Evolutionary conservation across 2,329 filamentous ascomycete genomes (phyloP), one percentile per base, ranked within the genome.

Genomic region (Chrysoporthe austroafricana): DNA sequence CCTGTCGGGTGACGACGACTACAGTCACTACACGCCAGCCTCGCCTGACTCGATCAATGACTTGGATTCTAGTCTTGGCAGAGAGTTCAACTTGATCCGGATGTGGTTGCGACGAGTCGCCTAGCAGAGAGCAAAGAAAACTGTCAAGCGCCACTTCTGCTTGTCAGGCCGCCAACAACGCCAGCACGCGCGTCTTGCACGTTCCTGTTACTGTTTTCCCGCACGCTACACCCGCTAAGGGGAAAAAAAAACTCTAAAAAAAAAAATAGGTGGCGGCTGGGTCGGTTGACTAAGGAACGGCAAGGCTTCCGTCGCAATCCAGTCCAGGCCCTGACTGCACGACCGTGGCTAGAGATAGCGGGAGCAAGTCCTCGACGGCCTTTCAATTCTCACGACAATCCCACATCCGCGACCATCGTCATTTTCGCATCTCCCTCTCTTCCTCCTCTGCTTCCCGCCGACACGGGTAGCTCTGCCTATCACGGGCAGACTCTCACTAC

Each of bases 401-500:
- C 26, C 39, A 42, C 36, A 21, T 44, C 36, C 18, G 32, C 42
- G 34, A 13, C 21, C 43, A 9, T 26, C 34, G 9, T 21, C 62
- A 44, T 43, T 50, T 62, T 56, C 18, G 48, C 52, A 42, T 18
- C 32, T 59, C 34, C 46, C 36, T 58, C 62, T 52, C 26, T 54
- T 2, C 21, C 50, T 32, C 50, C 26, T 54, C 21, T 54, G 26
- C 16, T 34, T 6, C 32, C 11, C 26, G 50, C 50, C 34, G 21
- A 16, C 54, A 44, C 62, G 43, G 63, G 44, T 42, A 44, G 62
- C 62, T 52, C 57, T 66, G 44, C 44, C 34, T 46, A 43, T 65
- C 26, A 54, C 68, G 59, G 65, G 66, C 63, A 61, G 61, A 66
- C 57, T 66, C 44, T 64, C 57, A 61, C 36, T 57, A 42, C 59